These are phyloP conservation scores for Penicillium roqueforti DNA, from an alignment of 495 filamentous ascomycete species.

Conservation along the genomic window DNA sequence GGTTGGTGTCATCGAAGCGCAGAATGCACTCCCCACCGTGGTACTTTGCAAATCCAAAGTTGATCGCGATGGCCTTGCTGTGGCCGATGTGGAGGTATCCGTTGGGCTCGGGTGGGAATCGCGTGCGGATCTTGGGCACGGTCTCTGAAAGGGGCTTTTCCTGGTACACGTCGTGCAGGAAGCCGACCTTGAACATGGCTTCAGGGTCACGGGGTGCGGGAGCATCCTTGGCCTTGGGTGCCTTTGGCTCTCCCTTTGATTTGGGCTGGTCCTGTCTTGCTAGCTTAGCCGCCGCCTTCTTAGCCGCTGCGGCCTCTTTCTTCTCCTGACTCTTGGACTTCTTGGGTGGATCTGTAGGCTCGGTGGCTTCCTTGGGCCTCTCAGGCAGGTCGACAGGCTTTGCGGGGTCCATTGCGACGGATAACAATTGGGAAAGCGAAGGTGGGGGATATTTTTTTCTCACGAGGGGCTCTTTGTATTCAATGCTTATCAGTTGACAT, in stretches of 20 bases:
- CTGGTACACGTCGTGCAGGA: conserved; percentile 74
- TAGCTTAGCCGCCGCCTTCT: conserved; percentile 51
- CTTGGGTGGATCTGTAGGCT: conserved; percentile 12
- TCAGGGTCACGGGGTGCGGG: conserved; percentile 52
- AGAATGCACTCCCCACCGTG: conserved; percentile 72
- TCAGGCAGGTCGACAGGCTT: conserved; percentile 30
- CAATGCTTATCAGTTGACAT: conserved; percentile 31
- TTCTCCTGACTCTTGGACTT: conserved; percentile 55
- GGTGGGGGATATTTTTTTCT: conserved; percentile 26
- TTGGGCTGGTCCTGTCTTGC: conserved; percentile 19
- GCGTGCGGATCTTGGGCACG: conserved; percentile 55
- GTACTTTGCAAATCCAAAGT: conserved; percentile 89
- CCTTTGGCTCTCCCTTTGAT: conserved; percentile 31
- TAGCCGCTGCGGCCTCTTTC: conserved; percentile 57
- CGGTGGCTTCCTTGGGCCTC: conserved; percentile 27
- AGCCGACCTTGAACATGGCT: conserved; percentile 80
- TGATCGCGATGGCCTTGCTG: conserved; percentile 93
- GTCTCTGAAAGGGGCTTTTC: conserved; percentile 59
- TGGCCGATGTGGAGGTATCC: conserved; percentile 82
- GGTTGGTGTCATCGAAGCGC: conserved; percentile 80
- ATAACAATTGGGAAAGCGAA: conserved; percentile 12
- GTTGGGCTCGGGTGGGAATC: conserved; percentile 89
- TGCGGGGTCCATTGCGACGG: conserved; percentile 24
- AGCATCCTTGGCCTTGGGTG: conserved; percentile 36
- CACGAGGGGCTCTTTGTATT: conserved; percentile 20